These are phyloP conservation scores for Ophiostoma sp. DNA, from an alignment of 2,329 filamentous ascomycete genomes.

Conservation along the genomic window DNA sequence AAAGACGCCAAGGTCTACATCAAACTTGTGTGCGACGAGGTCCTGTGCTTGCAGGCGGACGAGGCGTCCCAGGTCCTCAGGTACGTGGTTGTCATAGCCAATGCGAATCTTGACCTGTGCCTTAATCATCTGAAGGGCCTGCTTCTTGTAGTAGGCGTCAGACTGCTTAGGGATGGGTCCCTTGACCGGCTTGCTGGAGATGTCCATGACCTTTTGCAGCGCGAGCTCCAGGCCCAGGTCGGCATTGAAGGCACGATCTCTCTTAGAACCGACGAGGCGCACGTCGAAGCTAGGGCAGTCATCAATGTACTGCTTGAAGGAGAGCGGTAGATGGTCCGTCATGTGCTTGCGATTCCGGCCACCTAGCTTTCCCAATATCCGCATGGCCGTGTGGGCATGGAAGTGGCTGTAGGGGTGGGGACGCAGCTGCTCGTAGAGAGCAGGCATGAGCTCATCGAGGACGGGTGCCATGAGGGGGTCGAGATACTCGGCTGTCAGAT, in stretches of 20 bases:
- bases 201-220: slow-evolving; percentile 79
- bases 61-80: slow-evolving; percentile 79
- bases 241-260: slow-evolving; percentile 80
- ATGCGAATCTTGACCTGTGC: slow-evolving; percentile 87
- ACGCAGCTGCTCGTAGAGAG: slow-evolving; percentile 89
- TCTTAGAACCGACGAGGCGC: slow-evolving; percentile 80
- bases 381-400: slow-evolving; percentile 94
- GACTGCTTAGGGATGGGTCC: slow-evolving; percentile 49
- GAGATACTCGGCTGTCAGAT: slow-evolving; percentile 93
- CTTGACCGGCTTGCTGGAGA: slow-evolving; percentile 54
- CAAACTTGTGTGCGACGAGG: slow-evolving; percentile 64
- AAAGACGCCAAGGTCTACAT: slow-evolving; percentile 64
- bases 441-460: slow-evolving; percentile 97
- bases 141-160: slow-evolving; percentile 85
- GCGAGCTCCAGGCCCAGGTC: slow-evolving; percentile 83
- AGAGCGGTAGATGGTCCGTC: slow-evolving; percentile 77
- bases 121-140: slow-evolving; percentile 82
- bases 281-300: slow-evolving; percentile 84
- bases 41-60: slow-evolving; percentile 88
- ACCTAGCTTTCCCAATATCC: slow-evolving; percentile 92
- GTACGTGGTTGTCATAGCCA: slow-evolving; percentile 70
- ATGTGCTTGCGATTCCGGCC: slow-evolving; percentile 94
- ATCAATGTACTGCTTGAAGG: slow-evolving; percentile 79
- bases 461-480: slow-evolving; percentile 99
- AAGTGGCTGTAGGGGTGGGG: slow-evolving; percentile 96